Base-by-base conservation (phyloP, 108 stramenopile species). In the Craspedostauros australis region DNA sequence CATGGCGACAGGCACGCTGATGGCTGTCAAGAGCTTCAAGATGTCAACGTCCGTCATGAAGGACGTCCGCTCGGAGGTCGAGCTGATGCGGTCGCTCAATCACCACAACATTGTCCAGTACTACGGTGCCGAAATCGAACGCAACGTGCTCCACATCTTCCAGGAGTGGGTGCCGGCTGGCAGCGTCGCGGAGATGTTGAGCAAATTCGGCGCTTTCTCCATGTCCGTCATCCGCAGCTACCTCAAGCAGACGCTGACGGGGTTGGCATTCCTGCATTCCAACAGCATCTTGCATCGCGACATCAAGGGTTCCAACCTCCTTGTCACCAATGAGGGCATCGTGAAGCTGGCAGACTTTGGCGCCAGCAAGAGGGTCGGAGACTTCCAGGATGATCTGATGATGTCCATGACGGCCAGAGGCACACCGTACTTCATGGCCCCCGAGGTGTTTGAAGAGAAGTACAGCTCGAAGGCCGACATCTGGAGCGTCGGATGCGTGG, bases 91-190 rank as follows among this genome's bases (percentile, higher is more conserved):
- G 57, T 75, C 79, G 20, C 54, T 98, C 23, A 59, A 73, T 18
- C 97, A 98, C 67, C 69, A 65, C 9, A 95, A 98, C 50, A 96
- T 98, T 67, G 97, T 98, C 18, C 61, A 77, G 27, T 98, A 98
- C 62, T 65, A 91, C 1, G 97, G 97, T 12, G 90, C 94, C 5
- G 82, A 93, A 52, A 76, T 92, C 41, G 76, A 93, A 57, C 70
- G 70, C 21, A 62, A 64, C 5, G 50, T 75, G 30, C 72, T 98
- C 6, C 82, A 87, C 64, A 95, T 98, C 24, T 98, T 98, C 57
- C 97, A 98, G 71, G 95, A 98, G 68, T 98, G 97, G 97, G 95
- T 84, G 6, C 84, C 96, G n/a, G 94, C 93, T 28, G 95, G 95
- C 4, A 82, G 79, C 16, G 72, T 98, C 23, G 67, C 84, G 18